Conservation (phyloP, 441 rosid genomes). For the Corymbia citriodora region DNA sequence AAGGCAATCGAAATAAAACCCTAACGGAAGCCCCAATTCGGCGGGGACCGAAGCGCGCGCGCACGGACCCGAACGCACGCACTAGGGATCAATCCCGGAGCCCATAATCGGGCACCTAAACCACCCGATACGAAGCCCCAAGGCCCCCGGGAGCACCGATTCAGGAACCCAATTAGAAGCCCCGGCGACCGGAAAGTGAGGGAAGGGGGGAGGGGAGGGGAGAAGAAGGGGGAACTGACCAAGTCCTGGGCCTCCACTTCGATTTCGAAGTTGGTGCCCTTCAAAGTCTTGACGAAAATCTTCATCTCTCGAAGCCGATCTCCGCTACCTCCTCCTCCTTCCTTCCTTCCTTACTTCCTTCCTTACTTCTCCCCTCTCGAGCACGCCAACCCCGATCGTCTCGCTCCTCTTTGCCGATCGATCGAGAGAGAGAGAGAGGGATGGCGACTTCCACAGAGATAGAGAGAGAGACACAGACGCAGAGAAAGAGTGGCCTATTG, state of each 20-base stretch:
- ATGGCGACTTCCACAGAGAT: not conserved
- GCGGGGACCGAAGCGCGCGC: not conserved
- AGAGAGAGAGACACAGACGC: not conserved
- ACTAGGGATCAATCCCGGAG: not conserved
- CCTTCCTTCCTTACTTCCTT: not conserved
- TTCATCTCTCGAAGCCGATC: slow-evolving; percentile 30
- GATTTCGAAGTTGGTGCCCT: slow-evolving; percentile 74
- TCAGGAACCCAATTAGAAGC: not conserved
- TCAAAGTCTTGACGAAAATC: slow-evolving; percentile 68
- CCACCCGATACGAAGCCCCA: not conserved
- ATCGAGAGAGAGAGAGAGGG: not conserved
- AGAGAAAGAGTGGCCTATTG: not conserved
- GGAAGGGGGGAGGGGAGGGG: not conserved
- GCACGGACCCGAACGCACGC: not conserved
- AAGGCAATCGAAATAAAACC: not conserved
- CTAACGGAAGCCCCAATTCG: not conserved
- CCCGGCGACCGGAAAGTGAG: not conserved
- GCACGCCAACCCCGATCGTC: not conserved
- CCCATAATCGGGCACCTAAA: not conserved
- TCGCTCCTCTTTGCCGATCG: not conserved
- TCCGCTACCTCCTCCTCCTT: not conserved
- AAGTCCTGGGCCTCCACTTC: slow-evolving; percentile 61
- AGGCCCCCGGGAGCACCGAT: not conserved
- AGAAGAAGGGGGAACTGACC: slow-evolving; percentile 22
- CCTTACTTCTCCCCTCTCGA: not conserved